Evolutionary conservation across 2,329 filamentous ascomycete species (phyloP), one percentile per base, ranked within the genome.

Genomic region (Neodidymelliopsis sp.): DNA sequence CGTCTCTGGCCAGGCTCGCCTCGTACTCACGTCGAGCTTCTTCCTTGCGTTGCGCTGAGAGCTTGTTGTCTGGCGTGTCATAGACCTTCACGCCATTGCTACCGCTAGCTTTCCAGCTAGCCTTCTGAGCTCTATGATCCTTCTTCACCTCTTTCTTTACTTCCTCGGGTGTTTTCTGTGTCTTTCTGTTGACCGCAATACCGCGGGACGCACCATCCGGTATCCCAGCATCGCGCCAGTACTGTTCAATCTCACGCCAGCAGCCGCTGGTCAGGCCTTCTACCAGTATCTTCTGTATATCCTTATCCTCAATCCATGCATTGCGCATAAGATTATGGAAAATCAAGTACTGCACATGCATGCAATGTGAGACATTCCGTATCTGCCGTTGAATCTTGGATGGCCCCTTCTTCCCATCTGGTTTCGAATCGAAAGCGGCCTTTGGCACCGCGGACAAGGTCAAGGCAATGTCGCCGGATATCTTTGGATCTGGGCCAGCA

Each of bases 281-380:
- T 1, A 73, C 59, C 39, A 74, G 49, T 6, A 57, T 62, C 42
- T 54, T 63, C 52, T 72, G 70, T 18, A 70, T 65, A 35, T 66
- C 49, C 38, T 63, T 57, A 45, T 74, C 70, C 36, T 71, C 64
- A 6, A 72, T 59, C 71, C 71, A 73, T 2, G 59, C 56, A 45
- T 74, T 74, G 10, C 71, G 84, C 11, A 94, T 74, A 0, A 90
- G 84, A 66, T 97, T 97, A 69, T 97, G 92, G 81, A 88, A 97
- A 51, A 99, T 81, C 12, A 99, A 77, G 41, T 86, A 84, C 68
- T 95, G 86, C 2, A 97, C 91, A 72, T 99, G 94, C 59, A 96
- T 81, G 60, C 90, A 89, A 72, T 99, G 94, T 0, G 91, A 91
- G 3, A 86, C 81, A 24, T 86, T 82, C 19, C 94, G 83, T 46